Evolutionary conservation across 1,139 yeast species (phyloP).

Genomic region (Pichia cactophila): DNA sequence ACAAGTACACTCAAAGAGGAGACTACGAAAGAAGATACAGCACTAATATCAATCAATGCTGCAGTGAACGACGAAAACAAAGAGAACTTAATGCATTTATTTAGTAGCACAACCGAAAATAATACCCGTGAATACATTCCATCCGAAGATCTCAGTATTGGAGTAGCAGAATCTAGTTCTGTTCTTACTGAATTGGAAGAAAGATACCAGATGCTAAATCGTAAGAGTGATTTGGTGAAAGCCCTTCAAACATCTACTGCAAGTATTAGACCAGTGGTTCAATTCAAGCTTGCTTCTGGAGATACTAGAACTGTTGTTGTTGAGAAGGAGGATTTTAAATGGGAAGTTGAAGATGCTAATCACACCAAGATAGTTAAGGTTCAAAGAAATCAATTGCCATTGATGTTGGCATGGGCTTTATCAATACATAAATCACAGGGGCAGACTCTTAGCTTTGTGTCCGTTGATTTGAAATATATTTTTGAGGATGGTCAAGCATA

Average conservation of each 20-base stretch:
- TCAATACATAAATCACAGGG: conserved; percentile 97
- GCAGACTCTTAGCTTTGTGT: conserved; percentile 77
- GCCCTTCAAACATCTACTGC: conserved; percentile 7
- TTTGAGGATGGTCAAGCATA: conserved; percentile 96
- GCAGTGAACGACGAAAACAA: not conserved
- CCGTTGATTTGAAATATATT: conserved; percentile 66
- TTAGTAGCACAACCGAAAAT: not conserved
- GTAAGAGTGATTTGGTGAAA: conserved; percentile 24
- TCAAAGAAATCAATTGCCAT: conserved; percentile 65
- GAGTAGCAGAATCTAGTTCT: not conserved
- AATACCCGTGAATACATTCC: not conserved
- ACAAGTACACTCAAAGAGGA: not conserved
- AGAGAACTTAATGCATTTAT: not conserved
- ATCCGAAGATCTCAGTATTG: not conserved
- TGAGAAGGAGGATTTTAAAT: conserved; percentile 61
- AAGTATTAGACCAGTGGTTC: conserved; percentile 58
- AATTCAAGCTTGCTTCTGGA: conserved; percentile 65
- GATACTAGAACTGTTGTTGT: conserved; percentile 65
- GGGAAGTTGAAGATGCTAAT: conserved; percentile 39
- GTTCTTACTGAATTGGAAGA: conserved; percentile 17
- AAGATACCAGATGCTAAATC: conserved; percentile 32
- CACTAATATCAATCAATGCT: not conserved
- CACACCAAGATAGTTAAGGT: conserved; percentile 41
- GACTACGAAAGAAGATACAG: not conserved
- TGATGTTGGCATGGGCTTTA: conserved; percentile 89